Evolutionary conservation across 192 early-diverging fungal genomes (phyloP), one percentile per base, ranked within the genome.

Genomic region (Backusella tarrabulga): DNA sequence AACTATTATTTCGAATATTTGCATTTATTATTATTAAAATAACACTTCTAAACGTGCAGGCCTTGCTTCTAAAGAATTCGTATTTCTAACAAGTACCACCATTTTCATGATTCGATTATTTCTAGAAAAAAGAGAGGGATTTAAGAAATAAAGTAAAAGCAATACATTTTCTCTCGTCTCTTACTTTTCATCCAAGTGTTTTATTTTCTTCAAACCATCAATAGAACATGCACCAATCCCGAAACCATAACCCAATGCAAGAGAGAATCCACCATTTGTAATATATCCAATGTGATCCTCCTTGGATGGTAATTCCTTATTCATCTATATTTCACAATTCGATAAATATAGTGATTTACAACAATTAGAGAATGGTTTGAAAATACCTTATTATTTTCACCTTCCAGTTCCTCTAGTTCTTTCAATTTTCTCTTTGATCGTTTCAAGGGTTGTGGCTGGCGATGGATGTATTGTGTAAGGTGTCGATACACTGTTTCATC

Each of bases 251-350:
- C 93, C 94, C 23, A 85, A 74, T 19, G 82, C 82, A 41, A 91
- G 85, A 21, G 92, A 92, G 71, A 88, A 94, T 11, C 88, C 81
- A 4, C 93, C 93, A 11, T 89, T 89, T 1, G 92, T 94, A 19
- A 94, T 77, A 78, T 91, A 93, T 15, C 94, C 94, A 74, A 95
- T 85, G 21, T 75, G 74, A 35, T 75, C 36, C 89, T 50, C 73
- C 0, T 83, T 80, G 8, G 74, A 69, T 4, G 77, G 74, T 6
- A 80, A 19, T 56, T 78, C 21, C 87, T 85, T 83, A 85, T 82
- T 26, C 19, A 40, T 34, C 68, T 68, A 44, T 9, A 11, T 29
- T 63, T 12, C 9, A n/a, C n/a, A 54, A 9, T 50, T 50, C 6
- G 46, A 40, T 19, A 67, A 68, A 23, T 19, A 21, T 23, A 38